Conservation (phyloP, 169 alveolate species). For the Eimeria falciformis region DNA sequence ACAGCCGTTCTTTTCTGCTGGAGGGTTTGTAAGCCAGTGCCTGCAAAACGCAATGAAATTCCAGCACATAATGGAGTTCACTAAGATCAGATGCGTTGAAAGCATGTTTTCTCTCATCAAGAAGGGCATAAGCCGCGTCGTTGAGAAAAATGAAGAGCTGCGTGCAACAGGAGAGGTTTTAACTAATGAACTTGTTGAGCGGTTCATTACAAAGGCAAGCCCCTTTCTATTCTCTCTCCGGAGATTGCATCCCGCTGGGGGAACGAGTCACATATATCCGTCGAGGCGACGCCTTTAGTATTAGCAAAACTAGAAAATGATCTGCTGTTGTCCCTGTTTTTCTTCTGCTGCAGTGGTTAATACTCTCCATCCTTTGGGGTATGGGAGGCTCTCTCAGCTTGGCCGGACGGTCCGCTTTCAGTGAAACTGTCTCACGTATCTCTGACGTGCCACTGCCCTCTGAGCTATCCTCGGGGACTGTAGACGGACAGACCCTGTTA, state of each 20-base stretch:
- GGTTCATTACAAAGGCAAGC: conserved; percentile 61
- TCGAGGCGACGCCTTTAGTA: too few species aligned
- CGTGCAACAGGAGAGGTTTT: conserved; percentile 37
- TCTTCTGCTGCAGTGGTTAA: conserved; percentile 86
- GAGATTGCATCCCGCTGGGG: conserved; percentile 42
- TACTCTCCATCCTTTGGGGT: conserved; percentile 94
- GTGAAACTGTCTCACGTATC: conserved; percentile 87
- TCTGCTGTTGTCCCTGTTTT: background rate
- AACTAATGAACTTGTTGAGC: conserved; percentile 40
- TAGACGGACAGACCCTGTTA: conserved; percentile 84
- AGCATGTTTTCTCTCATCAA: conserved; percentile 92
- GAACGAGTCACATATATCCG: too few species aligned
- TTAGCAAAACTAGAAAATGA: too few species aligned
- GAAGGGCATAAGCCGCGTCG: conserved; percentile 71
- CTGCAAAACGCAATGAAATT: conserved; percentile 85
- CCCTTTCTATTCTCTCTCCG: background rate
- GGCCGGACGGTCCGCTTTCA: conserved; percentile 89
- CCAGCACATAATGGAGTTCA: conserved; percentile 95
- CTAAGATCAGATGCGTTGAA: conserved; percentile 93
- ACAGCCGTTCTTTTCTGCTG: conserved; percentile 86
- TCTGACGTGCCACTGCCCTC: conserved; percentile 79
- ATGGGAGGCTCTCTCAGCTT: conserved; percentile 95
- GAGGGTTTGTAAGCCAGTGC: conserved; percentile 85
- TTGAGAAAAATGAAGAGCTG: conserved; percentile 58
- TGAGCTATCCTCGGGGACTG: conserved; percentile 7